Base-by-base conservation (phyloP, 2,329 filamentous ascomycete genomes). In the Ceratocystiopsis brevicomis region DNA sequence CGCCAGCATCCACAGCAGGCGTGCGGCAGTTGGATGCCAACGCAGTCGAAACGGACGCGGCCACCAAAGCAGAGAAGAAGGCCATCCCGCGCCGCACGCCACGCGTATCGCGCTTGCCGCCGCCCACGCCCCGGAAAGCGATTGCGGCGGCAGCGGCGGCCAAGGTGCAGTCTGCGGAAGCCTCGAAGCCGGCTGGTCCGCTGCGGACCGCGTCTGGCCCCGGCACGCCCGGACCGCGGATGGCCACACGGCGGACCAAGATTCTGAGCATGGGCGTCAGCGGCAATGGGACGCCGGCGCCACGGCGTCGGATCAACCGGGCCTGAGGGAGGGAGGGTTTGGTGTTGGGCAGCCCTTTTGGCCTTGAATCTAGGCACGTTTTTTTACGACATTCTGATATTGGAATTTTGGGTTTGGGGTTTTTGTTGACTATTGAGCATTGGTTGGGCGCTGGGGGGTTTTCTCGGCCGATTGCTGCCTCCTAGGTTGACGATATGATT, bases 251-350 rank as follows among this genome's bases (percentile, higher is more conserved):
- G 3, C 45, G 49, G 33, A 46, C 44, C 32, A 48, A 45, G 30
- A 45, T 51, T 21, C 18, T 49, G 25, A 44, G 46, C 34, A 43
- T 48, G 45, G 49, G 47, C 16, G 46, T 50, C 38, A 47, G 45
- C 30, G 49, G 45, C 11, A 51, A 50, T 25, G 50, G 49, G 2
- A 51, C 51, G 18, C 51, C 51, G 4, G 51, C 48, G 11, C 50
- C 51, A 5, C 51, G 25, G 25, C 25, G 25, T 9, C 25, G 25
- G 25, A 30, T 30, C 6, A 30, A 30, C 25, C 25, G 25, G 8
- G 25, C 25, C 25, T 30, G 25, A 30, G 8, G 25, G 25, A 44
- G 34, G 17, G 35, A 12, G 15, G 34, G 10, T 6, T 18, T 12
- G 33, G 6, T 2, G n/a, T 18, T 4, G 12, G 38, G 34, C 32